Evolutionary conservation across 306 rosid genomes (phyloP), one percentile per base, ranked within the genome.

Genomic region (Amphicarpaea edgeworthii): DNA sequence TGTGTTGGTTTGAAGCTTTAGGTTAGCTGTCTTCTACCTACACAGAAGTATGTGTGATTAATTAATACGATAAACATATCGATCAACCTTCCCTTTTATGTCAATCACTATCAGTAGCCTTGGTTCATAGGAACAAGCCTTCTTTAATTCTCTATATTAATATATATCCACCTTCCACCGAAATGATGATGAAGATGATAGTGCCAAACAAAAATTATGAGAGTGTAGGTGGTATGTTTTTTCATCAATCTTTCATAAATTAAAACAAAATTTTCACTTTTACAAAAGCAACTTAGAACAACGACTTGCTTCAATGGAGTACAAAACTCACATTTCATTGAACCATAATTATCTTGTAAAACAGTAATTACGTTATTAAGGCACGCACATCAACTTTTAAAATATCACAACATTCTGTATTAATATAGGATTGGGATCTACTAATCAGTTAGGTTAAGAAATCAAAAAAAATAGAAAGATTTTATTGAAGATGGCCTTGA

Each of bases 1-100:
- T 23, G 1, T 76, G 37, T 42, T 66, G 32, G 63, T 77, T 26
- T 8, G 30, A 61, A 38, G 65, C 11, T 59, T 37, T 61, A 16
- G 66, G 30, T 71, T 59, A 78, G 82, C 16, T 78, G 77, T 47
- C 54, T 3, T 69, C 72, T 69, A 78, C 55, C 32, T 46, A 28
- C 32, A 28, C 4, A n/a, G n/a, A 28, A 2, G 32, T 28, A 28
- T 28, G 32, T 28, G 16, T 37, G 30, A 47, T 49, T 63, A 75
- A 75, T 19, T 61, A 79, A 28, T 28, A 14, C 61, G 73, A 79
- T 79, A 51, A 79, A 41, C 83, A 72, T n/a, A n/a, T 72, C 60
- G 34, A 50, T 73, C 73, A 62, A 63, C 73, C 67, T 63, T 19
- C 14, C 47, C 42, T 12, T 41, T 41, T 63, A 79, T 62, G 73